phyloP scores from a whole-genome alignment of 257 asterid genomes.

The Solanum chiquidenum region DNA sequence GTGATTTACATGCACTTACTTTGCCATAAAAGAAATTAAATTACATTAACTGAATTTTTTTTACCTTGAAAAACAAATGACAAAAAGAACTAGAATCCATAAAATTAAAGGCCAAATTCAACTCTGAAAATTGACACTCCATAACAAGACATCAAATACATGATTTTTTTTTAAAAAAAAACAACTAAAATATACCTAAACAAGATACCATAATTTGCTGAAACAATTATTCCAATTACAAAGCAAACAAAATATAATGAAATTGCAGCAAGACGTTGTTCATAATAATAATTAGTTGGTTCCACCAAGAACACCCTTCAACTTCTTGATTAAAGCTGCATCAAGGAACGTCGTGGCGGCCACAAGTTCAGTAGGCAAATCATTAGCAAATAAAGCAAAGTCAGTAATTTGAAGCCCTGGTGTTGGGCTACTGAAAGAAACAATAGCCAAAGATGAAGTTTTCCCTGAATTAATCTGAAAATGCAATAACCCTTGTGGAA shows the following conservation, averaged over 20 bases:
- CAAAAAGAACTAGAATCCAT: neutral
- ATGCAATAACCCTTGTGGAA: slow-evolving; percentile 64
- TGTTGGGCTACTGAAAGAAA: slow-evolving; percentile 47
- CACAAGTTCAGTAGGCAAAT: slow-evolving; percentile 30
- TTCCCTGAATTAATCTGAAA: slow-evolving; percentile 63
- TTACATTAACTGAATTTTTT: neutral
- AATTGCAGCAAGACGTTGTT: neutral
- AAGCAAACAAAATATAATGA: too few relatives aligned
- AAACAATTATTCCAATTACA: neutral
- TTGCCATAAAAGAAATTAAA: neutral
- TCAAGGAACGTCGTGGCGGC: slow-evolving; percentile 55
- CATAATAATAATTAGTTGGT: neutral
- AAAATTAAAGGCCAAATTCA: neutral
- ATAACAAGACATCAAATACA: neutral
- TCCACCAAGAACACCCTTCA: slow-evolving; percentile 49
- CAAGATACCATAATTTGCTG: neutral
- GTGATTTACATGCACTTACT: neutral
- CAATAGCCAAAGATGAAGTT: slow-evolving; percentile 30
- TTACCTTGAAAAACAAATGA: neutral
- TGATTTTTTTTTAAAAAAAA: neutral
- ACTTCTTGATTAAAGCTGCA: slow-evolving; percentile 36
- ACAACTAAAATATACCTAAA: neutral
- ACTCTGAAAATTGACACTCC: neutral
- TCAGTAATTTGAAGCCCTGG: slow-evolving; percentile 63
- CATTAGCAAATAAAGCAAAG: slow-evolving; percentile 46